These are phyloP conservation scores for Chaetomium olivaceum DNA, from an alignment of 2,329 filamentous ascomycete species.

Conservation along the genomic window DNA sequence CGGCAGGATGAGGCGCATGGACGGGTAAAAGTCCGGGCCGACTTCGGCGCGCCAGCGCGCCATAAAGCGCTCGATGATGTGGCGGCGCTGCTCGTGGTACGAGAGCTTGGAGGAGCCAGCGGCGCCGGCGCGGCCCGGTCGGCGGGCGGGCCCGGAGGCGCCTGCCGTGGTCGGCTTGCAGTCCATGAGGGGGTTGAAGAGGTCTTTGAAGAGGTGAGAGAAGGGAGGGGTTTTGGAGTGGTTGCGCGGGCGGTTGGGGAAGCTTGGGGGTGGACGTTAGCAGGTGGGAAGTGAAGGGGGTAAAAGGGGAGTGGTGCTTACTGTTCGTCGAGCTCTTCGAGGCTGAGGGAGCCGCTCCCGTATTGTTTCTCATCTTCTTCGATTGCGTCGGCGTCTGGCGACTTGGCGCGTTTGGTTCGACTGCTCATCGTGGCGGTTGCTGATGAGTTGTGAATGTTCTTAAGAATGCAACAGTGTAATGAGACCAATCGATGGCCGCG, in stretches of 20 bases:
- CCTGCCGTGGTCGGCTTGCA: conserved; percentile 73
- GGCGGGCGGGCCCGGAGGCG: conserved; percentile 31
- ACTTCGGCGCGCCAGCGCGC: conserved; percentile 83
- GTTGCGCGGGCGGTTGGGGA: neutral
- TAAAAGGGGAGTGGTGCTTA: conserved; percentile 17
- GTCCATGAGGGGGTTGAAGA: conserved; percentile 80
- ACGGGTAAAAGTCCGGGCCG: conserved; percentile 90
- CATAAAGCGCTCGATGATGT: conserved; percentile 85
- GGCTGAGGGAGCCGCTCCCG: conserved; percentile 41
- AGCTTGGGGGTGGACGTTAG: neutral
- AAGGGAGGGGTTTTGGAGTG: conserved; percentile 67
- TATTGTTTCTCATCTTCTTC: conserved; percentile 58
- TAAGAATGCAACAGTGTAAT: neutral
- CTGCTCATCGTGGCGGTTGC: conserved; percentile 37
- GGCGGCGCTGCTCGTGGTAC: conserved; percentile 73
- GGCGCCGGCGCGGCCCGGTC: conserved; percentile 41
- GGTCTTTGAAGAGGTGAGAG: conserved; percentile 69
- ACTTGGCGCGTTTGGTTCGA: conserved; percentile 32
- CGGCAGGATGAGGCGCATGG: conserved; percentile 84
- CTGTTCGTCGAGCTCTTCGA: conserved; percentile 46
- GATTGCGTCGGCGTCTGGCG: conserved; percentile 45
- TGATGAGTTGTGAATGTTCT: neutral
- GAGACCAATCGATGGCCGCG: neutral
- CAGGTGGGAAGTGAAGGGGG: neutral
- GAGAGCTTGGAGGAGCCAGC: conserved; percentile 51